Base-by-base conservation (phyloP, 495 filamentous ascomycete genomes). In the Daldinia concentrica region DNA sequence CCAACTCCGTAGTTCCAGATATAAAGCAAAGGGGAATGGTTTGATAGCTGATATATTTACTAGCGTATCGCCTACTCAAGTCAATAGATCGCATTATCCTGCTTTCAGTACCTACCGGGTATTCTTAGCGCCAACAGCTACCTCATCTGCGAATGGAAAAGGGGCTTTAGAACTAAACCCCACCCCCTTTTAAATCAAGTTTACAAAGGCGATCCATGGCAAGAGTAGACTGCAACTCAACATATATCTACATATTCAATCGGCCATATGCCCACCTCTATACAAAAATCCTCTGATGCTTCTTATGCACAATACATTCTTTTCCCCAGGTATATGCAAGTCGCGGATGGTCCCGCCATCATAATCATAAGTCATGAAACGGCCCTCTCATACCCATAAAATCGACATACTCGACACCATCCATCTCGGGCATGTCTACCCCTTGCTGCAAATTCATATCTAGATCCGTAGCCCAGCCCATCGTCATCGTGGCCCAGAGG, bases 401-500 rank as follows among this genome's bases (percentile, higher is more conserved):
- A 43, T 66, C 63, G 11, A 34, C 51, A 27, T 60, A 63, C 32
- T 43, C 64, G 5, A 11, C 19, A 7, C 27, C 45, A 17, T 22
- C 29, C 29, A 62, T 27, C 2, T 24, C 60, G 15, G 61, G 8
- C 17, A 65, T n/a, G 26, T 48, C 60, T 32, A 19, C 11, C 3
- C 12, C 60, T 41, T 39, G 60, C 12, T 65, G 56, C 17, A 65
- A 3, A 5, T n/a, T 39, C 29, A 17, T 8, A 17, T 58, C 50
- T 48, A 29, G 3, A 32, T 75, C 72, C 1, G 54, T 37, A 41
- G 72, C 68, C 79, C 78, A 81, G 0, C 76, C 76, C 67, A 77
- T 76, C 32, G 78, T 77, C 72, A 81, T 77, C 15, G 79, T 79
- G 5, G 72, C 71, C 79, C 78, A 79, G 11, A 81, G 58, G 55